phyloP scores from a whole-genome alignment of 2,329 filamentous ascomycete species.

The Beauveria sp. region DNA sequence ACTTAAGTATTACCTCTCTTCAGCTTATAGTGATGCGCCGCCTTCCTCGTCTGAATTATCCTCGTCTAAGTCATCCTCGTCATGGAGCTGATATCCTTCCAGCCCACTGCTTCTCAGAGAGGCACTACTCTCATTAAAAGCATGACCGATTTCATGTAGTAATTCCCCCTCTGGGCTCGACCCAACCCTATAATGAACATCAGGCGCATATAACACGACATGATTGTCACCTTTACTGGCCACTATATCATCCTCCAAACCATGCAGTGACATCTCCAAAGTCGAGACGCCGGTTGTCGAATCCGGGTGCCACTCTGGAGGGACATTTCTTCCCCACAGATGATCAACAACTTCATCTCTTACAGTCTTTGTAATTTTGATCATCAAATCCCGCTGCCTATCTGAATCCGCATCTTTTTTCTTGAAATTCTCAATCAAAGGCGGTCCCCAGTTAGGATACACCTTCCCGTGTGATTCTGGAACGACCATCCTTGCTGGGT shows the following conservation, averaged over 20 bases:
- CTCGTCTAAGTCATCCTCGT: neutral
- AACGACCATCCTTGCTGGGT: conserved; percentile 24
- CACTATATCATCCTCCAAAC: neutral
- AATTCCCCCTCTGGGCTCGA: neutral
- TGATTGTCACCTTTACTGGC: neutral
- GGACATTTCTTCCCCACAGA: neutral
- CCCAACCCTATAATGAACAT: neutral
- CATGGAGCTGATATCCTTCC: too few relatives aligned
- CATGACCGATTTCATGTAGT: neutral
- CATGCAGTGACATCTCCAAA: neutral
- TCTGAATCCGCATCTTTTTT: neutral
- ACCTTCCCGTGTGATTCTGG: conserved; percentile 32
- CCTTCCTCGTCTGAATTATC: neutral
- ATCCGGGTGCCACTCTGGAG: neutral
- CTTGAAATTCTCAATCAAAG: neutral
- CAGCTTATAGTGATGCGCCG: neutral
- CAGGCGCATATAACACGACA: neutral
- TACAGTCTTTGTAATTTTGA: neutral
- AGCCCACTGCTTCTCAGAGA: neutral
- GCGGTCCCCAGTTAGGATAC: conserved; percentile 33
- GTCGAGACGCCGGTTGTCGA: neutral
- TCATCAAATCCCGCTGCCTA: conserved; percentile 6
- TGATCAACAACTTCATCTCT: neutral
- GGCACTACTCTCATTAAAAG: neutral
- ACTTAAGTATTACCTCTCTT: neutral